Evolutionary conservation across 2,329 filamentous ascomycete genomes (phyloP), one percentile per base, ranked within the genome.

Genomic region (Xylariaceae sp.): DNA sequence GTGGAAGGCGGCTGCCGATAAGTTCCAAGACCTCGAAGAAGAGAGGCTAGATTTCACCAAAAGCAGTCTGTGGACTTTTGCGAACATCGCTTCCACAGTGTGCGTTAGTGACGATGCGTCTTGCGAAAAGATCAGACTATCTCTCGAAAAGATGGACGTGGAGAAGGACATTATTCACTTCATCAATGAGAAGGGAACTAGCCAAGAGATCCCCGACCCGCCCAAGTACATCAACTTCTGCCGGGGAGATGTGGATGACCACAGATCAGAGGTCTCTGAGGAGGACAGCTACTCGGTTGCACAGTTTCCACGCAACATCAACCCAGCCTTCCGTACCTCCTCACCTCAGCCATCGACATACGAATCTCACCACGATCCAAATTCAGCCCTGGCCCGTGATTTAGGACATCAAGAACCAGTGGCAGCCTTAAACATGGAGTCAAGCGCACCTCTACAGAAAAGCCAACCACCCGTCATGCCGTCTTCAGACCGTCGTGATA

Each of bases 191-290:
- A 83, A 77, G 60, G 93, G 93, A 18, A 99, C 94, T 2, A 92
- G 94, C 4, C 93, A 97, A 72, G 95, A 99, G 71, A 99, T 99
- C 40, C 95, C 94, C 1, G 94, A 97, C 71, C 85, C 94, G 20
- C 94, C 94, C 36, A 97, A 92, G 72, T 99, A 97, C 72, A 97
- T 99, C 83, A 97, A 99, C 77, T 99, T 97, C 72, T 95, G 91
- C 71, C 88, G 94, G 9, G 94, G 93, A 13, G 92, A 96, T 70
- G 75, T 87, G 39, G 81, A 86, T 49, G 94, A 99, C 64, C 86
- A 84, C 30, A 85, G 86, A 62, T 97, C 93, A 58, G 79, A 82
- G 9, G 93, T 90, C 0, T 65, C 66, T 0, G 92, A 96, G 18
- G 92, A 96, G 59, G 91, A 92, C 4, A 86, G 82, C 63, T 99